Percentiles rank a stretch among this genome's conserved stretches.
Evolutionary conservation across 2,329 filamentous ascomycete species (phyloP).

Genomic region (Ophiocordyceps camponoti-rufipedis): DNA sequence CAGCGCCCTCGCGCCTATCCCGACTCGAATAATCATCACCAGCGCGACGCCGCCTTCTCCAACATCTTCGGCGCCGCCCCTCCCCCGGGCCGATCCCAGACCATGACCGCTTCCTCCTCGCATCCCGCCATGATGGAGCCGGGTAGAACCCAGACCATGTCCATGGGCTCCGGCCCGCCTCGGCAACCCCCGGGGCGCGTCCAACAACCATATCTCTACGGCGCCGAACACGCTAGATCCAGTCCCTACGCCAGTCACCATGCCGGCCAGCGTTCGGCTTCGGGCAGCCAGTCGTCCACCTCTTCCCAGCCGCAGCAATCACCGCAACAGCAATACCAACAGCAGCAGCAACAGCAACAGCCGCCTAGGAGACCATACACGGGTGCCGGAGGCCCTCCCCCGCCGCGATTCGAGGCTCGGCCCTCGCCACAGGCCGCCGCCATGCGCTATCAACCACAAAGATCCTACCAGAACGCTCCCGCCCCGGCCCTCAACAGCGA

Average conservation of each 20-base stretch:
- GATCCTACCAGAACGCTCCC: slow-evolving; percentile 44
- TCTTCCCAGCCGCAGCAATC: slow-evolving; percentile 22
- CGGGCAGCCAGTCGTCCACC: slow-evolving; percentile 27
- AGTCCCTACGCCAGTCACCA: slow-evolving; percentile 23
- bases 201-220: slow-evolving; percentile 18
- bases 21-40: slow-evolving; percentile 27
- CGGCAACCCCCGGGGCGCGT: slow-evolving; percentile 43
- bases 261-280: slow-evolving; percentile 31
- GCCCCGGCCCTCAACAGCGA: slow-evolving; percentile 65
- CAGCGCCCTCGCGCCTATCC: slow-evolving; percentile 29
- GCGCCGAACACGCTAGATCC: slow-evolving; percentile 13
- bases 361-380: slow-evolving; percentile 27
- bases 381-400: slow-evolving; percentile 29
- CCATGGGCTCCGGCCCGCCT: slow-evolving; percentile 32
- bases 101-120: slow-evolving; percentile 67
- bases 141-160: slow-evolving; percentile 68
- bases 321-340: slow-evolving; percentile 14
- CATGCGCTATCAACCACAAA: slow-evolving; percentile 25
- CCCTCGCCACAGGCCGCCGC: slow-evolving; percentile 22
- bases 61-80: slow-evolving; percentile 87
- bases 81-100: slow-evolving; percentile 78
- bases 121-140: slow-evolving; percentile 31
- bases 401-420: slow-evolving; percentile 46
- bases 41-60: slow-evolving; percentile 87
- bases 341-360: slow-evolving; percentile 23